Percentiles rank a stretch among this genome's conserved stretches.
phyloP scores from a whole-genome alignment of 129 eudicot genomes.

The Tanacetum coccineum region DNA sequence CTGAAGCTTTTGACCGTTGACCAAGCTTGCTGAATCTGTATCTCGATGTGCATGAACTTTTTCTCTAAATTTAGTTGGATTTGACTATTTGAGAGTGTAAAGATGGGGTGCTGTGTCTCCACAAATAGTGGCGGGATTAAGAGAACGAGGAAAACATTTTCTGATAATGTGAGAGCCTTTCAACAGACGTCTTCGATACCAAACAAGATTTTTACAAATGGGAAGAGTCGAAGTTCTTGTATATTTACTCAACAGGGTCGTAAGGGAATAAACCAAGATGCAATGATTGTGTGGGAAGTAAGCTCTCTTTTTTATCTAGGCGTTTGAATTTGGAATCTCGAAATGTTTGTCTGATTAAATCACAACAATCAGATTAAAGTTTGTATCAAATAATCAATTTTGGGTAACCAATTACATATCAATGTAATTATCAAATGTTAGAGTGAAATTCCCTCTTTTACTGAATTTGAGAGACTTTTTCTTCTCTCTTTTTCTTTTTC shows the following conservation, averaged over 20 bases:
- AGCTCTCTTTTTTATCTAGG: constrained; percentile 19
- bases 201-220: constrained; percentile 68
- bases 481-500: no score
- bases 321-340: not conserved
- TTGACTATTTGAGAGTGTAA: constrained; percentile 32
- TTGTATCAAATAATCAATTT: not conserved
- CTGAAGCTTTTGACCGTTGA: constrained; percentile 41
- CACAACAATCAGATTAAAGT: not conserved
- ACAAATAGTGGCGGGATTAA: constrained; percentile 53
- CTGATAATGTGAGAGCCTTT: constrained; percentile 52
- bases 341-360: not conserved
- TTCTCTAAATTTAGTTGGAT: constrained; percentile 23
- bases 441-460: no score
- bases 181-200: constrained; percentile 69
- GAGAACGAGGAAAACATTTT: constrained; percentile 61
- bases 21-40: constrained; percentile 35
- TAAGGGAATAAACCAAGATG: constrained; percentile 97
- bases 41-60: constrained; percentile 24
- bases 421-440: no score
- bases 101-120: constrained; percentile 93
- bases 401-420: no score
- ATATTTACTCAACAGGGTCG: constrained; percentile 94
- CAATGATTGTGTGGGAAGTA: constrained; percentile 99
- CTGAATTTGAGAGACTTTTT: no score
- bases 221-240: constrained; percentile 77